A percentile compares a stretch with the other conserved stretches of the same genome.
Evolutionary conservation across 805 yeast species (phyloP).

Genomic region (Myxozyma vanderwaltii): DNA sequence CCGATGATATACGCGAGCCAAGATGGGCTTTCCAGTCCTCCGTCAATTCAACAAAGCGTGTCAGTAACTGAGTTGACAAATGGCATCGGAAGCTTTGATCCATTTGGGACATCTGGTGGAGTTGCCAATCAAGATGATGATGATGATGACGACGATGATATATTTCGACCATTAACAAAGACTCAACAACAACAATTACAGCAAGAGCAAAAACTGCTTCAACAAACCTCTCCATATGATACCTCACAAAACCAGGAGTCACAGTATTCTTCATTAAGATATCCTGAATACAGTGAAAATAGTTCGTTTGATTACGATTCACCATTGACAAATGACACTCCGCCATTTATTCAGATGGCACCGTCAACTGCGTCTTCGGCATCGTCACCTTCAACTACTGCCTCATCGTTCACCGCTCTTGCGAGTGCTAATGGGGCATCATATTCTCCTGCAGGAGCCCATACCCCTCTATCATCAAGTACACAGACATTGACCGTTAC

Average conservation of each 20-base stretch:
- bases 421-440: background rate
- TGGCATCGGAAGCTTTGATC: background rate
- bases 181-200: constrained; percentile 15
- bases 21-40: background rate
- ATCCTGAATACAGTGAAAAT: background rate
- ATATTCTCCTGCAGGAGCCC: constrained; percentile 3
- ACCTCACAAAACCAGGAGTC: background rate
- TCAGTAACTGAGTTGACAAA: background rate
- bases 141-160: constrained; percentile 24
- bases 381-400: constrained; percentile 24
- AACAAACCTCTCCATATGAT: background rate
- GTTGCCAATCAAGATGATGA: constrained; percentile 14
- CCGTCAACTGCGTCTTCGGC: constrained; percentile 18
- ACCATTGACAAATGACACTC: background rate
- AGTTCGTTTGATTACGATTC: background rate
- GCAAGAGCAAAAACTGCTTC: constrained; percentile 2
- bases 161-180: constrained; percentile 14
- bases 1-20: background rate
- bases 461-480: constrained; percentile 6
- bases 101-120: background rate
- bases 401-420: constrained; percentile 17
- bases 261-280: background rate
- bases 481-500: background rate
- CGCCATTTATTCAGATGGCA: background rate
- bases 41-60: background rate